Base-by-base conservation (phyloP, 2,329 filamentous ascomycete genomes). In the Teratosphaeria epicoccoides region DNA sequence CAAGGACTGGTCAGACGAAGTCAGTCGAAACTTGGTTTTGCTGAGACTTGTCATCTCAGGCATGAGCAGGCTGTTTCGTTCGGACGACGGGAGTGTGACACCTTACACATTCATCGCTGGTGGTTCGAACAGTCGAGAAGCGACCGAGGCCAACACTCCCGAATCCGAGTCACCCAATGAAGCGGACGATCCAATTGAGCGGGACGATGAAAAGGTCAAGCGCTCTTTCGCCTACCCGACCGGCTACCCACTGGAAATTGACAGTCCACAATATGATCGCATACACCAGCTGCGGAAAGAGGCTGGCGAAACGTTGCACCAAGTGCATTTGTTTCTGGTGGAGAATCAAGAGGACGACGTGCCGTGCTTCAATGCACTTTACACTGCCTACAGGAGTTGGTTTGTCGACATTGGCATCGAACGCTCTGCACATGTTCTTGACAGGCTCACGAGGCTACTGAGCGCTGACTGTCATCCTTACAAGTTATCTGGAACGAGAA, bases 1-100 rank as follows among this genome's bases (percentile, higher is more conserved):
- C 60, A 98, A 97, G 70, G 91, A 96, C 62, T 98, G 93, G 93
- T 96, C 91, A 0, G 93, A 98, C 66, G 94, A 98, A 67, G 85
- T 97, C 24, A 91, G 89, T 1, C 78, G 93, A 51, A 88, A 95
- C 59, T 77, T 98, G 52, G 87, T 91, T 11, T 83, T 96, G 49
- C 76, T 98, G 12, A 80, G 91, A 25, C 77, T 98, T n/a, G 82
- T 95, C 44, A 82, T 95, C 24, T 94, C 91, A 2, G 93, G 93
- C 49, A 83, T 95, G 52, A 90, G 91, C 6, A 84, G 87, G 1
- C 76, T 98, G 10, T 97, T 98, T 65, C 88, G 96, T 63, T 83
- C 88, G 4, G 68, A 73, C 28, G 67, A 75, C 54, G 66, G 67
- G 29, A 68, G 68, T 20, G 63, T 64, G 26, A 66, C 60, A 17